These are phyloP conservation scores for Leishmania mexicana DNA, from an alignment of 208 protist species.

Conservation along the genomic window DNA sequence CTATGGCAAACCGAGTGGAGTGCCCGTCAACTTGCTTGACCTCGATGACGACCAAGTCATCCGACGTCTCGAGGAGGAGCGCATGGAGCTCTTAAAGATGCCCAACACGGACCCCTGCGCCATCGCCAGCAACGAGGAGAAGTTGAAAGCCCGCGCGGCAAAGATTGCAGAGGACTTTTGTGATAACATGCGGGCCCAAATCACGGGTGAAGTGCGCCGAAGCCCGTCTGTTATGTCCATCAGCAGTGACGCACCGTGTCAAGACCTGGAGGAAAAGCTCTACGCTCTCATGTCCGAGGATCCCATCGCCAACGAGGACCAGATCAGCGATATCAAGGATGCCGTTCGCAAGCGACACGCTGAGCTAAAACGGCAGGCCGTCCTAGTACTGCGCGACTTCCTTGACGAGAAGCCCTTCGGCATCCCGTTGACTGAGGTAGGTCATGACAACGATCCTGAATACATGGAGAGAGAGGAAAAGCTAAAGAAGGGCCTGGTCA, in stretches of 20 bases:
- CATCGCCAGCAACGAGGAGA: conserved; percentile 38
- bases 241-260: conserved; percentile 45
- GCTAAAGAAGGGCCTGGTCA: conserved; percentile 14
- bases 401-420: conserved; percentile 52
- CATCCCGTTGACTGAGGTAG: conserved; percentile 37
- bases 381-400: conserved; percentile 27
- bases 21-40: conserved; percentile 54
- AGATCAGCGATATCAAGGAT: conserved; percentile 49
- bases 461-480: conserved; percentile 43
- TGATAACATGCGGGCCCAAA: conserved; percentile 35
- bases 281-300: conserved; percentile 42
- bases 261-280: conserved; percentile 58
- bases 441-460: conserved; percentile 31
- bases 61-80: conserved; percentile 41
- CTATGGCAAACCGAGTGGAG: conserved; percentile 49
- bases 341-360: conserved; percentile 39
- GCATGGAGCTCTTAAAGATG: conserved; percentile 41
- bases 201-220: conserved; percentile 27
- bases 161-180: conserved; percentile 43
- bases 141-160: conserved; percentile 38
- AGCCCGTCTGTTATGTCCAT: conserved; percentile 32
- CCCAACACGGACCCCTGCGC: conserved; percentile 23
- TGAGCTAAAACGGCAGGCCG: conserved; percentile 40
- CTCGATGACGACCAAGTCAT: conserved; percentile 53
- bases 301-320: conserved; percentile 25